Evolutionary conservation across 805 yeast genomes (phyloP).

Genomic region (Candida multigemmis): DNA sequence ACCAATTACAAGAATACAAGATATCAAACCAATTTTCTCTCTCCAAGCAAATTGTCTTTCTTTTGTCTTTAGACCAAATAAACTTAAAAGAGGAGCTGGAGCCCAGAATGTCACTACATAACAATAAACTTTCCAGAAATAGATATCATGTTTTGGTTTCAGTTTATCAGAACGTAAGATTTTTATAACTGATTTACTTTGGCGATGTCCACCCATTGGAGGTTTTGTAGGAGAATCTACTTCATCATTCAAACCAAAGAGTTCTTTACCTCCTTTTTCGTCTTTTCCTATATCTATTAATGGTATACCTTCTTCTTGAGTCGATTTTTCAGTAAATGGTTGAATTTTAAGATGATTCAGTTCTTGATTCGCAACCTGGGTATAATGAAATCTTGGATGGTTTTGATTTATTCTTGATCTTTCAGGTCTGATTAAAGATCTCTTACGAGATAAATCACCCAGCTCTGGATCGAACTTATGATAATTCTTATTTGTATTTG

Average conservation of each 20-base stretch:
- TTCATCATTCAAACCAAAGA: slow-evolving; percentile 59
- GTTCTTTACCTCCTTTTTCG: slow-evolving; percentile 34
- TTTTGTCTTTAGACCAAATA: slow-evolving; percentile 70
- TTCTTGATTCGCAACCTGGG: slow-evolving; percentile 63
- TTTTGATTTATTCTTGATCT: slow-evolving; percentile 57
- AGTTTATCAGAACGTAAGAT: too few species aligned
- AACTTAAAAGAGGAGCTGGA: slow-evolving; percentile 59
- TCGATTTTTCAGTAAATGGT: slow-evolving; percentile 34
- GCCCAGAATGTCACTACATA: slow-evolving; percentile 85
- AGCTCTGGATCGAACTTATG: slow-evolving; percentile 34
- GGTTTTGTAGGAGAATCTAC: slow-evolving; percentile 19
- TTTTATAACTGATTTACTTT: too few species aligned
- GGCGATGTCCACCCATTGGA: too few species aligned
- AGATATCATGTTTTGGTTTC: slow-evolving; percentile 15
- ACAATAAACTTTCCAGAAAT: slow-evolving; percentile 79
- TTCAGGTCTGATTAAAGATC: slow-evolving; percentile 79
- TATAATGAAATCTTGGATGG: slow-evolving; percentile 72
- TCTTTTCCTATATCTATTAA: slow-evolving; percentile 26
- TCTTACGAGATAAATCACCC: slow-evolving; percentile 39
- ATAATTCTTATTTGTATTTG: slow-evolving; percentile 10
- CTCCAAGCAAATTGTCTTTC: slow-evolving; percentile 95
- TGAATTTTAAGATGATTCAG: slow-evolving; percentile 51
- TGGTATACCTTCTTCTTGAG: slow-evolving; percentile 32
- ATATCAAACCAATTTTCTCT: slow-evolving; percentile 80
- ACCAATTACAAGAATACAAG: slow-evolving; percentile 67